phyloP scores from a whole-genome alignment of 495 filamentous ascomycete species.

The Bathelium albidoporum region DNA sequence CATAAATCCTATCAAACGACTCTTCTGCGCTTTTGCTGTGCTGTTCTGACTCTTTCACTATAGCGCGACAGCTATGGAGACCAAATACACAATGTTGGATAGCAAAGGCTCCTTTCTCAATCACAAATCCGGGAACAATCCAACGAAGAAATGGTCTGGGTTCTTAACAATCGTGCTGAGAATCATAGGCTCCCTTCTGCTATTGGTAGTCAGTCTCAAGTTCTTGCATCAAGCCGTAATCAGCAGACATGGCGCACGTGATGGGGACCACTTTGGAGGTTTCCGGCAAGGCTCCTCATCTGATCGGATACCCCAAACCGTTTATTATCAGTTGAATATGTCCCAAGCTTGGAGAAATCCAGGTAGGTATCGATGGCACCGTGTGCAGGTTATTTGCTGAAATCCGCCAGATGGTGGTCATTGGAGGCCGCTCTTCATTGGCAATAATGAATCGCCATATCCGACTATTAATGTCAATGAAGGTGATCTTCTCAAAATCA shows the following conservation, averaged over 20 bases:
- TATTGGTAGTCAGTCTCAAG: background rate
- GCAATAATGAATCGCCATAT: background rate
- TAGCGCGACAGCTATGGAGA: no score
- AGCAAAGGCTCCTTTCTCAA: background rate
- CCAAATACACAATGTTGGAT: background rate
- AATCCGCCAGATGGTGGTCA: background rate
- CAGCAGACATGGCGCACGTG: background rate
- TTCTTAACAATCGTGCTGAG: background rate
- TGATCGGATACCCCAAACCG: background rate
- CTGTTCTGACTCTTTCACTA: background rate
- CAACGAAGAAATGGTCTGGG: background rate
- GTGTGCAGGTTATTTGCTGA: background rate
- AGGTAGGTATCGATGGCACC: background rate
- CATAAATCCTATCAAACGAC: background rate
- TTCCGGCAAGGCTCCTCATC: background rate
- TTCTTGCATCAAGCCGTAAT: background rate
- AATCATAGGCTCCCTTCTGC: background rate
- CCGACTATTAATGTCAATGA: background rate
- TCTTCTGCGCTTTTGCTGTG: background rate
- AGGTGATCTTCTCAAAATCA: background rate
- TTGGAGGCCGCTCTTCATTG: background rate
- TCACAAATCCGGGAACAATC: no score
- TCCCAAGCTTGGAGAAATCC: slow-evolving; percentile 1
- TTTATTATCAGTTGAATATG: background rate
- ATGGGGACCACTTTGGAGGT: background rate